phyloP scores from a whole-genome alignment of 2,329 filamentous ascomycete genomes.

The Penicillium sp. region DNA sequence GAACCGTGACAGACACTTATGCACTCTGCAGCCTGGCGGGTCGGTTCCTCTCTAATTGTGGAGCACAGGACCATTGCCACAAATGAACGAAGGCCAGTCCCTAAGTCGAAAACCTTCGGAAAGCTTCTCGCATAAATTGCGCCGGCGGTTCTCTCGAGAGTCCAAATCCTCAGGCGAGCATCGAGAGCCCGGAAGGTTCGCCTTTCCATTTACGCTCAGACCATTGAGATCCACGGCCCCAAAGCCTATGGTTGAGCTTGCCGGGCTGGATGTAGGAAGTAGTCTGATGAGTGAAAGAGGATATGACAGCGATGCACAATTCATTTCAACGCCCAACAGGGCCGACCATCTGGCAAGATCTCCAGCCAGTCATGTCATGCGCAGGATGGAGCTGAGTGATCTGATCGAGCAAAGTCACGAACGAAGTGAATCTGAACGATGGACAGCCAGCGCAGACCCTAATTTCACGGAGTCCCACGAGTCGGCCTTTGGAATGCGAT shows the following conservation, averaged over 20 bases:
- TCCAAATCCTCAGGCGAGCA: slow-evolving; percentile 17
- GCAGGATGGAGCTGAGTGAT: slow-evolving; percentile 16
- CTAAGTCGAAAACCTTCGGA: slow-evolving; percentile 12
- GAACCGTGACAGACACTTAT: background rate
- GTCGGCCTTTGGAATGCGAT: slow-evolving; percentile 14
- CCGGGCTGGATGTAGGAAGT: slow-evolving; percentile 22
- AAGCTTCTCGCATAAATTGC: slow-evolving; percentile 28
- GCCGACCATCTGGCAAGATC: slow-evolving; percentile 5
- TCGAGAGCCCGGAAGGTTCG: slow-evolving; percentile 12
- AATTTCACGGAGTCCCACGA: slow-evolving; percentile 3
- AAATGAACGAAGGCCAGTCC: background rate
- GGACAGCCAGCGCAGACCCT: slow-evolving; percentile 1
- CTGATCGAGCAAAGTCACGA: slow-evolving; percentile 21
- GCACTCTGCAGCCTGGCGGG: background rate
- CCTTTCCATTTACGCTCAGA: slow-evolving; percentile 18
- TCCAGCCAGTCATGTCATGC: slow-evolving; percentile 5
- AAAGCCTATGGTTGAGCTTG: slow-evolving; percentile 1
- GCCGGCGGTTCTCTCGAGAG: slow-evolving; percentile 32
- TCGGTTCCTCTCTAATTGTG: background rate
- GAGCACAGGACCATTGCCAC: background rate
- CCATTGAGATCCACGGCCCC: slow-evolving; percentile 10
- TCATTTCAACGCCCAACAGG: slow-evolving; percentile 32
- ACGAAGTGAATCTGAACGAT: slow-evolving; percentile 9
- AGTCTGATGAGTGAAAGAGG: slow-evolving; percentile 36
- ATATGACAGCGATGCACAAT: slow-evolving; percentile 42